Percentiles rank a stretch among this genome's conserved stretches.
Evolutionary conservation across 177 flowering plant genomes (phyloP).

Genomic region (Vitis hybrid): DNA sequence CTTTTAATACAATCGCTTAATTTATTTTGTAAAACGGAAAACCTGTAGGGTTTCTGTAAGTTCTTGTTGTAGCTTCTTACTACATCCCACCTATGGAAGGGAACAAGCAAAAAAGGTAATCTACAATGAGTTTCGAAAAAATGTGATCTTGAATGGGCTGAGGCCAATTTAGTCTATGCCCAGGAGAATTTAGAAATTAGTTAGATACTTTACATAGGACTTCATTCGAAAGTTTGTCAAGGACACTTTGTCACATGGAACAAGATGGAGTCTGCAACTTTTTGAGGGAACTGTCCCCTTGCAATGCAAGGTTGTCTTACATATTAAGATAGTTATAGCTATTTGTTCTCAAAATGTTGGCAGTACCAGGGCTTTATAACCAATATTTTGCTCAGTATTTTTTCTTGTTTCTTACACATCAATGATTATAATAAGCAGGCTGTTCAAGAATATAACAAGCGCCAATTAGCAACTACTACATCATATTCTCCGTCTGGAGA

Average conservation of each 20-base stretch:
- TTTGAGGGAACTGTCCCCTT: background rate
- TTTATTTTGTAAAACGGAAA: no score
- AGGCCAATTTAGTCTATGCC: background rate
- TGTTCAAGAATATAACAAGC: constrained; percentile 65
- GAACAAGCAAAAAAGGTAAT: background rate
- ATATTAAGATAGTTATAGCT: background rate
- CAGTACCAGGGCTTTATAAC: background rate
- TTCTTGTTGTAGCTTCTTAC: background rate
- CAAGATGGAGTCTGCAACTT: background rate
- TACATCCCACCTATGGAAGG: no score
- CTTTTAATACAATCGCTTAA: background rate
- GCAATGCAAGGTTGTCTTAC: background rate
- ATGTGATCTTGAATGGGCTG: background rate
- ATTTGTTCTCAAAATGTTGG: background rate
- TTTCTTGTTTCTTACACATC: background rate
- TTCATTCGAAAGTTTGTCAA: background rate
- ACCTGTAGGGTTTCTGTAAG: background rate
- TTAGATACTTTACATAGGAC: background rate
- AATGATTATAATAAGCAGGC: constrained; percentile 48
- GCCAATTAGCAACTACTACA: constrained; percentile 8
- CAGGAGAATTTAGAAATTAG: background rate
- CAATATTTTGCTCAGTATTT: background rate
- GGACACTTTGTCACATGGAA: background rate
- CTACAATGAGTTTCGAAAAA: no score
- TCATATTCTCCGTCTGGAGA: constrained; percentile 41